Conservation (phyloP, 1,284 basidiomycete species). For the Pseudozyma tsukubaensis region DNA sequence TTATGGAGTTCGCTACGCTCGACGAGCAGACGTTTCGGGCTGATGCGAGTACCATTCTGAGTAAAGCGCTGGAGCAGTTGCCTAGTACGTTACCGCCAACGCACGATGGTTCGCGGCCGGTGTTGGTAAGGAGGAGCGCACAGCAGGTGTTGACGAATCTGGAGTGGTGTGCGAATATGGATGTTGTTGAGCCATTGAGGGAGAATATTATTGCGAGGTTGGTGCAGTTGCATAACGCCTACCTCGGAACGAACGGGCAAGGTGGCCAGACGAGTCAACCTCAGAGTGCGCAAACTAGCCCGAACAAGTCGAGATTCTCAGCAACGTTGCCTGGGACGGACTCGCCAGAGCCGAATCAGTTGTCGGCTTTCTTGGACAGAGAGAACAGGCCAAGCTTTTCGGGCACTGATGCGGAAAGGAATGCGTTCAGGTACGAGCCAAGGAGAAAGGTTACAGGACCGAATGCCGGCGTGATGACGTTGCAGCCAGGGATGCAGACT, state of each 20-base stretch:
- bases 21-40: conserved; percentile 55
- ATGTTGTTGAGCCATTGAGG: conserved; percentile 42
- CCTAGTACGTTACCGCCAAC: conserved; percentile 30
- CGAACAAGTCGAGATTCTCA: conserved; percentile 11
- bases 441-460: conserved; percentile 37
- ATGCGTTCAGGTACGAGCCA: conserved; percentile 30
- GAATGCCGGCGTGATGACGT: not conserved
- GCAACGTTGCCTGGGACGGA: conserved; percentile 18
- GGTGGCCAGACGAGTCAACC: conserved; percentile 5
- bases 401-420: conserved; percentile 22
- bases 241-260: conserved; percentile 6
- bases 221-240: conserved; percentile 36
- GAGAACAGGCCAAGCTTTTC: conserved; percentile 37
- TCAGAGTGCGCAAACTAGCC: conserved; percentile 24
- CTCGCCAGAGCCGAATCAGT: conserved; percentile 35
- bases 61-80: conserved; percentile 49
- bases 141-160: conserved; percentile 51
- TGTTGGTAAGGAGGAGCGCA: conserved; percentile 37
- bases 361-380: conserved; percentile 20
- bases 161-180: conserved; percentile 54
- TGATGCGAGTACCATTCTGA: conserved; percentile 53
- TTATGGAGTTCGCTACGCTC: conserved; percentile 47
- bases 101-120: conserved; percentile 31
- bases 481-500: conserved; percentile 31
- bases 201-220: conserved; percentile 38